Evolutionary conservation across 176 grass and related monocot species (phyloP).

Genomic region (Carex cristatella): DNA sequence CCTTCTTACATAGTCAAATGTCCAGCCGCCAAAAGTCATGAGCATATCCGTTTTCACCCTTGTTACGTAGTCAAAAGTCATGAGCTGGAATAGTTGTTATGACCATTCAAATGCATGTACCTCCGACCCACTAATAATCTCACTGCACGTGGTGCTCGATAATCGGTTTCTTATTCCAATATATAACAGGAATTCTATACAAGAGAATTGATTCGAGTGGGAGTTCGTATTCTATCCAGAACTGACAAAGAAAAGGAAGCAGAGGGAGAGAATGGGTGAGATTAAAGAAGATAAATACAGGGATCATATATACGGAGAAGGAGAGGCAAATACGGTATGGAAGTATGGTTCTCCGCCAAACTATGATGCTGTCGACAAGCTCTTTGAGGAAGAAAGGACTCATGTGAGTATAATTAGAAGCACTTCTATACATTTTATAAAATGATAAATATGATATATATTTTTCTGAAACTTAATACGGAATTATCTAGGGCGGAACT

Average conservation of each 20-base stretch:
- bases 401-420: constrained; percentile 12
- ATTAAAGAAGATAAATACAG: constrained; percentile 53
- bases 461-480: not conserved
- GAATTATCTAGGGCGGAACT: no score
- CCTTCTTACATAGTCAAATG: not conserved
- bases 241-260: not conserved
- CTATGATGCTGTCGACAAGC: constrained; percentile 63
- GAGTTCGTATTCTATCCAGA: not conserved
- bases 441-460: not conserved
- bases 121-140: not conserved
- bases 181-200: not conserved
- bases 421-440: not conserved
- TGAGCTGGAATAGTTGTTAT: not conserved
- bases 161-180: no score
- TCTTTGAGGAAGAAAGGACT: constrained; percentile 69
- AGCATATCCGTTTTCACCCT: not conserved
- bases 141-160: no score
- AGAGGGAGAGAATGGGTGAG: not conserved
- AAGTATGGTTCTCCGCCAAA: constrained; percentile 54
- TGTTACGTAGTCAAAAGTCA: not conserved
- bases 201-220: not conserved
- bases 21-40: not conserved
- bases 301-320: constrained; percentile 55
- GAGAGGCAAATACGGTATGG: constrained; percentile 60
- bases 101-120: not conserved